These are phyloP conservation scores for Fusarium mexicanum DNA, from an alignment of 2,329 filamentous ascomycete genomes.

Conservation along the genomic window DNA sequence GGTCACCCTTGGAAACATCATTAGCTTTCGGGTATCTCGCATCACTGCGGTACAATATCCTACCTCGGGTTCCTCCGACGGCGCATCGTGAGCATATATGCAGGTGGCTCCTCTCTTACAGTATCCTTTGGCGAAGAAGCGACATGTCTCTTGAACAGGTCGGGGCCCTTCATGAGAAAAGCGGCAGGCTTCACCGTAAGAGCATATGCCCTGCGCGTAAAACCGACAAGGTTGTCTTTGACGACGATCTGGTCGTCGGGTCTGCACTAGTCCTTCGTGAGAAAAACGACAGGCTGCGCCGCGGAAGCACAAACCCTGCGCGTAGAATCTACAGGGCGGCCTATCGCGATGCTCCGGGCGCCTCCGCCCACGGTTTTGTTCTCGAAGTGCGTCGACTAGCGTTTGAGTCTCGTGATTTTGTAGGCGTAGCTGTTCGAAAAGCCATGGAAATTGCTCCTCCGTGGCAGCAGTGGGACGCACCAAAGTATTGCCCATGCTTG, in stretches of 20 bases:
- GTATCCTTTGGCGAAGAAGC: not conserved
- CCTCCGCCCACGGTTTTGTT: not conserved
- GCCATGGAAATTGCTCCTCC: too few species aligned
- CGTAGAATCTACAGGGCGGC: not conserved
- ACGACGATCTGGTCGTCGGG: too few species aligned
- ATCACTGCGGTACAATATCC: not conserved
- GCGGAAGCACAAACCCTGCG: not conserved
- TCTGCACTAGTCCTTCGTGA: not conserved
- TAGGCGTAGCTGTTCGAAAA: not conserved
- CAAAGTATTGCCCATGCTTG: not conserved
- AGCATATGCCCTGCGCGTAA: not conserved
- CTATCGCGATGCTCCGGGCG: not conserved
- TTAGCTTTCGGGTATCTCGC: not conserved
- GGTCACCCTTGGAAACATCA: not conserved
- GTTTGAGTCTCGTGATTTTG: not conserved
- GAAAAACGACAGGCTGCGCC: not conserved
- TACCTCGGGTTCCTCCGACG: not conserved
- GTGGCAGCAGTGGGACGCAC: too few species aligned
- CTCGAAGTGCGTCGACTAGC: not conserved
- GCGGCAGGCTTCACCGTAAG: not conserved
- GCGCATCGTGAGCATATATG: not conserved
- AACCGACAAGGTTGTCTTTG: not conserved
- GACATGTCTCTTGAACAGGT: not conserved
- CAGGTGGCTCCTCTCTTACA: not conserved
- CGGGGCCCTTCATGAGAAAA: not conserved